Percentiles rank a stretch among this genome's conserved stretches.
Conservation (phyloP, 2,329 filamentous ascomycete species). For the Fusarium sp. region DNA sequence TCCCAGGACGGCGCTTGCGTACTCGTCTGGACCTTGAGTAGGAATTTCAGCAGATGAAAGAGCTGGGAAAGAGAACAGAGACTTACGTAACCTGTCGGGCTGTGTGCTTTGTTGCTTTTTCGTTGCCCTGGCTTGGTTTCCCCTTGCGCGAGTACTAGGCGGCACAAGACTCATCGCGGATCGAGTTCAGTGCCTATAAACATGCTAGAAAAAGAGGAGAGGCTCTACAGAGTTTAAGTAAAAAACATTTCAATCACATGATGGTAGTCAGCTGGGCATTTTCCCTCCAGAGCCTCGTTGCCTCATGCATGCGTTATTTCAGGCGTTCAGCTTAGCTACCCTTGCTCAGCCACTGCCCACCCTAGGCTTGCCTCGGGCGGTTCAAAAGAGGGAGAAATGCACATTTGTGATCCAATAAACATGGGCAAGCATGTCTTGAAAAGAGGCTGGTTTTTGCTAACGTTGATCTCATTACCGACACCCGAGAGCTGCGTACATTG, state of each 20-base stretch:
- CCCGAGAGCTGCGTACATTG: not conserved
- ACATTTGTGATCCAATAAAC: not conserved
- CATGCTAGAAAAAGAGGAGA: not conserved
- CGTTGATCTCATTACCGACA: not conserved
- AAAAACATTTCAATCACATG: not conserved
- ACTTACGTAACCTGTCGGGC: not conserved
- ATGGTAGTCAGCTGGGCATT: not conserved
- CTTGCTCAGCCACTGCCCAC: not conserved
- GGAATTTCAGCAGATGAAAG: not conserved
- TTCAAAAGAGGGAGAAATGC: not conserved
- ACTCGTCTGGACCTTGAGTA: not conserved
- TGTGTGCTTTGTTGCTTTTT: not conserved
- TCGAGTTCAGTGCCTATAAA: not conserved
- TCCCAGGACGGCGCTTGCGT: not conserved
- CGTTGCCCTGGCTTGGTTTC: not conserved
- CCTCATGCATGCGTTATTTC: not conserved
- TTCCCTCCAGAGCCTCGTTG: not conserved
- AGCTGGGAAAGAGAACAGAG: fast-evolving
- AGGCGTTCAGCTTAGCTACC: not conserved
- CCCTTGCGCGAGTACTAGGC: not conserved
- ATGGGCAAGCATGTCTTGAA: not conserved
- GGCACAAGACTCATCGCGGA: not conserved
- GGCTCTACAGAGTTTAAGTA: not conserved
- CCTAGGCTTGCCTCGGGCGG: not conserved
- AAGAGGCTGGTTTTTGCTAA: not conserved